A percentile compares a stretch with the other conserved stretches of the same genome.
These are phyloP conservation scores for Pezicula neosporulosa DNA, from an alignment of 2,329 filamentous ascomycete species.

Conservation along the genomic window DNA sequence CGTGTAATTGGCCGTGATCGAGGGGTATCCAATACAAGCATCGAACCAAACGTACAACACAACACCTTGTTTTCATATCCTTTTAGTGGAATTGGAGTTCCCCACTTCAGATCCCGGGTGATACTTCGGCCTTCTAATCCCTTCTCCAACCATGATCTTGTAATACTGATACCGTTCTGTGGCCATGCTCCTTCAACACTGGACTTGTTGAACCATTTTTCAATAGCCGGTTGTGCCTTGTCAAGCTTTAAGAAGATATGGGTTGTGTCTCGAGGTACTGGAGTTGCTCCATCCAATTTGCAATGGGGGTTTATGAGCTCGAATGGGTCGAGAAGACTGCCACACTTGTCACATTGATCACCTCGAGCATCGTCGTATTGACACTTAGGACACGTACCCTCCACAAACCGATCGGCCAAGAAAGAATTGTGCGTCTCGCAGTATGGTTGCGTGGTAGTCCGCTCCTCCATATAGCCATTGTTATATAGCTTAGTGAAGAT, in stretches of 20 bases:
- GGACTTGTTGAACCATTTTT: conserved; percentile 72
- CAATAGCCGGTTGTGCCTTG: conserved; percentile 72
- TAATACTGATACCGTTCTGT: conserved; percentile 71
- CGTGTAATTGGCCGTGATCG: conserved; percentile 88
- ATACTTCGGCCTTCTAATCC: conserved; percentile 85
- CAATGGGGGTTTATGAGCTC: conserved; percentile 80
- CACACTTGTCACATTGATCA: conserved; percentile 75
- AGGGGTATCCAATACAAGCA: conserved; percentile 91
- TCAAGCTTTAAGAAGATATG: conserved; percentile 89
- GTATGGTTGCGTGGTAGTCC: conserved; percentile 84
- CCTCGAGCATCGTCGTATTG: conserved; percentile 67
- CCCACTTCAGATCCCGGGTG: conserved; percentile 91
- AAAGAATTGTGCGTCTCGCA: conserved; percentile 76
- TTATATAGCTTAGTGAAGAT: conserved; percentile 86
- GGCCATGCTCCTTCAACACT: conserved; percentile 75
- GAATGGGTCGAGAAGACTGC: conserved; percentile 53
- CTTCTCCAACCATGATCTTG: conserved; percentile 76
- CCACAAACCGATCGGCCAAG: conserved; percentile 82
- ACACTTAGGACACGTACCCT: conserved; percentile 75
- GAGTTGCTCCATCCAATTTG: conserved; percentile 83
- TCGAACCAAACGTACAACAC: conserved; percentile 86
- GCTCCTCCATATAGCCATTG: conserved; percentile 85
- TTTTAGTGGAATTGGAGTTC: conserved; percentile 50
- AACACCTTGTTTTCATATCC: conserved; percentile 75
- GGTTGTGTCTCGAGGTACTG: conserved; percentile 77